These are phyloP conservation scores for Tetradesmus obliquus DNA, from an alignment of 139 green algal species.

Conservation along the genomic window DNA sequence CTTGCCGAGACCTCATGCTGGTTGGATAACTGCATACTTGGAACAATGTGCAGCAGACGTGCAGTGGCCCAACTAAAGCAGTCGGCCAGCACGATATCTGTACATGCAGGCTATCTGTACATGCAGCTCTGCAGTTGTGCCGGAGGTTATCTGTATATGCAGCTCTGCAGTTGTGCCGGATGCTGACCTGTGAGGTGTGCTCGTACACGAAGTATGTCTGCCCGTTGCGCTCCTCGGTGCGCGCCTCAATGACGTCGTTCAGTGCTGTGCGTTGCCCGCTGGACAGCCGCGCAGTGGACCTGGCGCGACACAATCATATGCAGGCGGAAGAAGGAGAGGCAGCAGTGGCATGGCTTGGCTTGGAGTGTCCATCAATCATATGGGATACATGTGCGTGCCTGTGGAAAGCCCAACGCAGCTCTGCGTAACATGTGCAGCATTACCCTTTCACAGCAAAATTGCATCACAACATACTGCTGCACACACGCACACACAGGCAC, in stretches of 20 bases:
- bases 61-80: no score
- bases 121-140: neutral
- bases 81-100: neutral
- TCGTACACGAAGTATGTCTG: constrained; percentile 84
- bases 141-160: neutral
- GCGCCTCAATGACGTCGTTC: constrained; percentile 74
- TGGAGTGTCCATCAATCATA: neutral
- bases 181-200: constrained; percentile 76
- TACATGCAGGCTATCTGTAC: neutral
- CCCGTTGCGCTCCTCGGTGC: constrained; percentile 55
- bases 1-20: no score
- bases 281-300: constrained; percentile 82
- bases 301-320: constrained; percentile 36
- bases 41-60: no score
- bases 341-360: neutral
- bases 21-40: no score
- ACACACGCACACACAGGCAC: neutral
- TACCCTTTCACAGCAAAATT: no score
- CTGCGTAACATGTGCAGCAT: no score
- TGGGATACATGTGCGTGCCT: neutral
- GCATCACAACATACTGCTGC: neutral
- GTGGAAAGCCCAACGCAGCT: no score
- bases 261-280: constrained; percentile 83
- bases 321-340: neutral
- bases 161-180: neutral